Conservation (phyloP, 208 protist species). For the Acanthamoeba healyi region DNA sequence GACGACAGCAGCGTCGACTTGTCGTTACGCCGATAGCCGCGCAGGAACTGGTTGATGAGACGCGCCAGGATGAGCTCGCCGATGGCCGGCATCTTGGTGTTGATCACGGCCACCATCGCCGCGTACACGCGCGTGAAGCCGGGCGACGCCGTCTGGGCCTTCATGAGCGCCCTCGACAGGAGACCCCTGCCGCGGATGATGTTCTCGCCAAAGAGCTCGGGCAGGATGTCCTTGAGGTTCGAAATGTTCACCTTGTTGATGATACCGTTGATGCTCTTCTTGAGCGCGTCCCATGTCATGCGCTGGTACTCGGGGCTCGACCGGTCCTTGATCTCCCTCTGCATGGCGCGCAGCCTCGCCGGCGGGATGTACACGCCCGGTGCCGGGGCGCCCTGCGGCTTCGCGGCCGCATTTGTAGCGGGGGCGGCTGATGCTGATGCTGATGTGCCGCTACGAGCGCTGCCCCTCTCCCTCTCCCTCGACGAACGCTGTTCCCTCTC, state of each 20-base stretch:
- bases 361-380: slow-evolving; percentile 93
- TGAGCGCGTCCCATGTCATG: slow-evolving; percentile 96
- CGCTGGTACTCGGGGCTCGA: slow-evolving; percentile 89
- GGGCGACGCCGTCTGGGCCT: slow-evolving; percentile 95
- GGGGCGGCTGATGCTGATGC: neutral
- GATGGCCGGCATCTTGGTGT: slow-evolving; percentile 97
- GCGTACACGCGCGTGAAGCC: slow-evolving; percentile 97
- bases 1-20: slow-evolving; percentile 86
- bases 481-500: neutral
- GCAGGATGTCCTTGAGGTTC: slow-evolving; percentile 95
- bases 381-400: neutral
- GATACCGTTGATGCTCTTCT: slow-evolving; percentile 97
- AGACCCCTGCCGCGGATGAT: slow-evolving; percentile 97
- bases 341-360: slow-evolving; percentile 87
- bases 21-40: slow-evolving; percentile 91
- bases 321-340: slow-evolving; percentile 89
- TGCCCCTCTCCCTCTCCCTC: neutral
- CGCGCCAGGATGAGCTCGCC: slow-evolving; percentile 96
- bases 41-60: slow-evolving; percentile 94
- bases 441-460: neutral
- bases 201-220: slow-evolving; percentile 98
- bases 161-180: slow-evolving; percentile 94
- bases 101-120: slow-evolving; percentile 96
- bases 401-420: neutral
- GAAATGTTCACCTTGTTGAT: slow-evolving; percentile 97